A percentile compares a stretch with the other conserved stretches of the same genome.
phyloP scores from a whole-genome alignment of 345 rosid species.

The Brassica juncea region DNA sequence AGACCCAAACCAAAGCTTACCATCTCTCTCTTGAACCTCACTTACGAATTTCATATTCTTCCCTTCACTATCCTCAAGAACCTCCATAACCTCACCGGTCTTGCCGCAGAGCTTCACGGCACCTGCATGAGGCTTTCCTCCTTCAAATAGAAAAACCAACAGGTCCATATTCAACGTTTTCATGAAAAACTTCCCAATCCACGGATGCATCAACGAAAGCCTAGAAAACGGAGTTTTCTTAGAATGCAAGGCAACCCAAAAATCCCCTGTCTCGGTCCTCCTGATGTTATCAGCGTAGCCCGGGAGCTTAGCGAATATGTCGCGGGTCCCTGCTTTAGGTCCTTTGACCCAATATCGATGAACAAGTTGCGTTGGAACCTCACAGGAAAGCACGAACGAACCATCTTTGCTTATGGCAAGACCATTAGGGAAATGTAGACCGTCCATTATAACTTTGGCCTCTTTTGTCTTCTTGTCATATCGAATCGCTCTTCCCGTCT shows the following conservation, averaged over 20 bases:
- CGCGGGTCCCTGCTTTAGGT: conserved; percentile 41
- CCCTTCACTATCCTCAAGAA: conserved; percentile 58
- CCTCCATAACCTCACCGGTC: conserved; percentile 52
- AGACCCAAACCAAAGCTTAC: conserved; percentile 45
- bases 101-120: conserved; percentile 52
- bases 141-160: conserved; percentile 50
- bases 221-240: conserved; percentile 46
- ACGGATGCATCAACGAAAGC: conserved; percentile 41
- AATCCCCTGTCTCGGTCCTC: conserved; percentile 55
- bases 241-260: conserved; percentile 60
- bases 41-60: conserved; percentile 55
- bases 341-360: conserved; percentile 52
- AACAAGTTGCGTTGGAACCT: conserved; percentile 43
- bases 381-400: conserved; percentile 57
- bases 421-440: conserved; percentile 69
- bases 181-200: conserved; percentile 46
- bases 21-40: conserved; percentile 67
- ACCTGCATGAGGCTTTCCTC: conserved; percentile 62
- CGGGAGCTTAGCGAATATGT: conserved; percentile 52
- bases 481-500: conserved; percentile 62
- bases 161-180: conserved; percentile 47
- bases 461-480: conserved; percentile 57
- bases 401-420: conserved; percentile 67
- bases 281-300: conserved; percentile 69
- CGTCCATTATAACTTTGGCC: conserved; percentile 48